Evolutionary conservation across 768 basidiomycete species (phyloP).

Genomic region (Leccinum ochraceum): DNA sequence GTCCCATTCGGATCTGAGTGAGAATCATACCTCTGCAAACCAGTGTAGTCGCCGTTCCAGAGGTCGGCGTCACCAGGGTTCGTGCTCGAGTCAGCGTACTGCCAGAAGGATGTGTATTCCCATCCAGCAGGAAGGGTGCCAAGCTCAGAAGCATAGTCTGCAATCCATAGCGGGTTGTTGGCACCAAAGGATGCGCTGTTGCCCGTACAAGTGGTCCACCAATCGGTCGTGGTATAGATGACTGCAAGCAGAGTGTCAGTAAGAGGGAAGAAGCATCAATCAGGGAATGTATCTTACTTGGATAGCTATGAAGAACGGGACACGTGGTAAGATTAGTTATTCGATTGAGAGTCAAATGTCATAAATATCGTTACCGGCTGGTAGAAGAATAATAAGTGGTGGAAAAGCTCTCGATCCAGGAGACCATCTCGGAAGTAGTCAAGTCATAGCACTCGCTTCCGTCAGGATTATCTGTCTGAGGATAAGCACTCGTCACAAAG

Average conservation of each 20-base stretch:
- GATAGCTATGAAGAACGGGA: constrained; percentile 35
- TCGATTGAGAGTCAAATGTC: neutral
- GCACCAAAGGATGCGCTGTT: constrained; percentile 51
- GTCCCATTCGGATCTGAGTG: neutral
- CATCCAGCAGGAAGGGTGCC: constrained; percentile 63
- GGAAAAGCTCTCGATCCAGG: constrained; percentile 64
- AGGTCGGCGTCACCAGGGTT: constrained; percentile 59
- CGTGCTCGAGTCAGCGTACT: constrained; percentile 54
- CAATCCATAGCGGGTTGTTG: constrained; percentile 63
- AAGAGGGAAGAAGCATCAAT: constrained; percentile 4
- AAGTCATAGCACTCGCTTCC: constrained; percentile 57
- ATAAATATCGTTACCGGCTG: constrained; percentile 38
- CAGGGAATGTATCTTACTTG: constrained; percentile 30
- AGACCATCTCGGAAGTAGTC: constrained; percentile 55
- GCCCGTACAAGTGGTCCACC: constrained; percentile 70
- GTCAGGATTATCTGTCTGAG: constrained; percentile 47
- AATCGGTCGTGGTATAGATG: constrained; percentile 64
- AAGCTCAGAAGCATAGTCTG: constrained; percentile 48
- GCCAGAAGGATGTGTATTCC: constrained; percentile 59
- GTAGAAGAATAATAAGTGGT: constrained; percentile 53
- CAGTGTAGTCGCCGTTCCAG: constrained; percentile 54
- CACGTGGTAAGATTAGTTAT: neutral
- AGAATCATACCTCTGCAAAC: constrained; percentile 38
- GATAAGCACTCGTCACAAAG: neutral
- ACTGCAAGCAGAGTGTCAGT: constrained; percentile 32